These are phyloP conservation scores for Cetradonia linearis DNA, from an alignment of 495 filamentous ascomycete genomes.

Conservation along the genomic window DNA sequence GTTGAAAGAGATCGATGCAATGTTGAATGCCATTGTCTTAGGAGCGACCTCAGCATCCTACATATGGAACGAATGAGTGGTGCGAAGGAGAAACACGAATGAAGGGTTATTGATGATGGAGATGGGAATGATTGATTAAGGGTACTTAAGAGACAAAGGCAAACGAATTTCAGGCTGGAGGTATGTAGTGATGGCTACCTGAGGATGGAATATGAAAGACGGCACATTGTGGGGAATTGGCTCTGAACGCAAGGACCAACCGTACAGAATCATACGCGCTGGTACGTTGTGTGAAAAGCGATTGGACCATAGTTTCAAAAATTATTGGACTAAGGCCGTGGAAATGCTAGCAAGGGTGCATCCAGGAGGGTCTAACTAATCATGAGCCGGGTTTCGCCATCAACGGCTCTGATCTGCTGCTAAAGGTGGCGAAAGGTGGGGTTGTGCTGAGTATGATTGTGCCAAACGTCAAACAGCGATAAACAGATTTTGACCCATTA, in stretches of 20 bases:
- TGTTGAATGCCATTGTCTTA: not conserved
- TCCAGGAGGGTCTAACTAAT: not conserved
- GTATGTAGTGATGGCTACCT: not conserved
- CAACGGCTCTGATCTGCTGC: not conserved
- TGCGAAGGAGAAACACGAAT: too few relatives aligned
- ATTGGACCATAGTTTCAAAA: not conserved
- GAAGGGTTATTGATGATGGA: not conserved
- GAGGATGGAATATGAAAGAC: not conserved
- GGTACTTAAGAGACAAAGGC: too few relatives aligned
- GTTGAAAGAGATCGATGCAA: not conserved
- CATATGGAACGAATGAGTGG: too few relatives aligned
- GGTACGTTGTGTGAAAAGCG: not conserved
- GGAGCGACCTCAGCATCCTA: too few relatives aligned
- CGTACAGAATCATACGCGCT: not conserved
- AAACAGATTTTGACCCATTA: not conserved
- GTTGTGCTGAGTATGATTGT: not conserved
- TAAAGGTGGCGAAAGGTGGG: slow-evolving; percentile 1
- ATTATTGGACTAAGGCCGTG: not conserved
- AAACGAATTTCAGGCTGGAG: not conserved
- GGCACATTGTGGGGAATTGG: not conserved
- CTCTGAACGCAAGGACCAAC: not conserved
- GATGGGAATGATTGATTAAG: not conserved
- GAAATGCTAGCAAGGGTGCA: not conserved
- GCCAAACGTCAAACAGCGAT: not conserved
- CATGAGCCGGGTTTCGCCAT: not conserved